These are phyloP conservation scores for Starmerella apicola DNA, from an alignment of 805 yeast species.

Conservation along the genomic window DNA sequence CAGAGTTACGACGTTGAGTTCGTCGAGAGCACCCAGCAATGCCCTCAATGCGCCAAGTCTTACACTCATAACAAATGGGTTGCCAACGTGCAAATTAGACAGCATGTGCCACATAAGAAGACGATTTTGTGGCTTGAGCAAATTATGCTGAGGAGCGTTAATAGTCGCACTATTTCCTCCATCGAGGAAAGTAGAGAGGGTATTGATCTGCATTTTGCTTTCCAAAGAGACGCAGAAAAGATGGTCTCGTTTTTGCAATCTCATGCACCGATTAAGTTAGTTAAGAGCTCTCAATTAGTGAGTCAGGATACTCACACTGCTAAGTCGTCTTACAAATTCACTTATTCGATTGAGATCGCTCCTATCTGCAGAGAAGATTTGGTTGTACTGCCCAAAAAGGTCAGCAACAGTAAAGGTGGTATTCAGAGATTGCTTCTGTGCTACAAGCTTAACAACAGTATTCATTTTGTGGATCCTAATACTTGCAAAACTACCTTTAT, in stretches of 20 bases:
- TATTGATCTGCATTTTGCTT: constrained; percentile 81
- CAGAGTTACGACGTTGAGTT: constrained; percentile 92
- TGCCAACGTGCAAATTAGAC: constrained; percentile 94
- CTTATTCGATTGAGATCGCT: constrained; percentile 85
- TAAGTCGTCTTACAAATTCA: constrained; percentile 72
- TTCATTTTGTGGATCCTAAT: constrained; percentile 78
- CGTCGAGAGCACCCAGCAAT: constrained; percentile 88
- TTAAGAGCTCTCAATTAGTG: constrained; percentile 81
- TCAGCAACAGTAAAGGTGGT: constrained; percentile 75
- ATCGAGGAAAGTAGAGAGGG: constrained; percentile 92
- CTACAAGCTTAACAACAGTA: constrained; percentile 64
- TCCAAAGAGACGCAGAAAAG: constrained; percentile 80
- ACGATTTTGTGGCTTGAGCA: constrained; percentile 94
- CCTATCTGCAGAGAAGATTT: constrained; percentile 96
- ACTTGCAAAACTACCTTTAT: constrained; percentile 71
- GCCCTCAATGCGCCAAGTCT: constrained; percentile 97
- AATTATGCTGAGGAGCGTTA: constrained; percentile 85
- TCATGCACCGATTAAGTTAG: constrained; percentile 72
- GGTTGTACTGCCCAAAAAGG: constrained; percentile 76
- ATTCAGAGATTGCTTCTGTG: constrained; percentile 74
- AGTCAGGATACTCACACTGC: constrained; percentile 90
- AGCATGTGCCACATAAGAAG: constrained; percentile 92
- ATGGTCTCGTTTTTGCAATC: constrained; percentile 82
- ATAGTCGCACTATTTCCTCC: constrained; percentile 71
- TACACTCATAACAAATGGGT: constrained; percentile 97